Base-by-base conservation (phyloP, 78 protist species). In the Dictyostelium capitatum region DNA sequence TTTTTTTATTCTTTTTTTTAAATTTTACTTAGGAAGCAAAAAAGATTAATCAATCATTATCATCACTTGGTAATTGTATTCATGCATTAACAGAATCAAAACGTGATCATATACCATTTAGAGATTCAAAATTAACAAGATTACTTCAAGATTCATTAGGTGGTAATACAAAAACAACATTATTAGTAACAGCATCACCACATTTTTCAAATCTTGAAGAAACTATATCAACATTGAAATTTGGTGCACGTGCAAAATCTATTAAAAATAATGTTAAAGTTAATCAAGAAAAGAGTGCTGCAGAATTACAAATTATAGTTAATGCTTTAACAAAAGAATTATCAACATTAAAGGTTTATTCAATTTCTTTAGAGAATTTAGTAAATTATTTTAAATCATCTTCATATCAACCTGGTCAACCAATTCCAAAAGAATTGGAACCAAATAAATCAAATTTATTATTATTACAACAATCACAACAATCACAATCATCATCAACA, bases 171-270 rank as follows among this genome's bases (percentile, higher is more conserved):
- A 77, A 80, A 72, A 94, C 97, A 0, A 70, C 95, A 3, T 30
- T 97, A 10, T 56, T 97, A 32, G 85, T 94, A 6, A 82, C 95
- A 4, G 81, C 89, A 4, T 94, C 97, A 23, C 97, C 97, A 6
- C 82, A 89, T 23, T 12, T 41, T 28, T 54, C 28, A 14, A 95
- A 97, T 65, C 54, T 50, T n/a, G 85, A 96, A 43, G 98, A 97
- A 41, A 97, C 98, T 6, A 23, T 97, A 20, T 83, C 96, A 1
- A 95, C 98, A 10, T 89, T 97, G 28, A 89, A 95, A 9, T 97
- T 97, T 74, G 98, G 97, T n/a, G 53, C 79, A 5, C 69, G 97
- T 43, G 97, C 92, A 23, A 95, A 95, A 64, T 65, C 89, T 12
- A 90, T 95, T 12, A 95, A 95, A 70, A 95, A 83, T 50, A 53